Percentiles rank a stretch among this genome's conserved stretches.
Evolutionary conservation across 305 asterid genomes (phyloP).

Genomic region (Solanum aculeatissimum): DNA sequence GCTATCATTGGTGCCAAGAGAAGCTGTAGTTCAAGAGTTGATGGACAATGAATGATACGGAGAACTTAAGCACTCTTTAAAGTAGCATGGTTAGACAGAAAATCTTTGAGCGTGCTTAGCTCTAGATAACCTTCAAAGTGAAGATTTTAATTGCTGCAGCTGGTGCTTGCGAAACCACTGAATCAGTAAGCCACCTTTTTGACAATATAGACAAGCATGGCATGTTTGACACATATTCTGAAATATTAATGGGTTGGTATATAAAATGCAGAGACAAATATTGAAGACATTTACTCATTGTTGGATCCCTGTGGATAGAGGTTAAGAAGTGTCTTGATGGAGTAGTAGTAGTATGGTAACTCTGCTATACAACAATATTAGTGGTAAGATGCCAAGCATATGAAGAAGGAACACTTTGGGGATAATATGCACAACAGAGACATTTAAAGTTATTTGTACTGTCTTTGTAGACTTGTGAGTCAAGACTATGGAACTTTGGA

Average conservation of each 20-base stretch:
- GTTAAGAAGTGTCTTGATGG: neutral
- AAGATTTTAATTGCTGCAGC: neutral
- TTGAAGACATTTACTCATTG: neutral
- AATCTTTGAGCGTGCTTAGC: neutral
- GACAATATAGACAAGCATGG: neutral
- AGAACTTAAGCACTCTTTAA: neutral
- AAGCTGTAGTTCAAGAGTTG: neutral
- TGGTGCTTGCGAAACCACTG: neutral
- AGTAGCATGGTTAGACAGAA: neutral
- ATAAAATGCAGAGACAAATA: neutral
- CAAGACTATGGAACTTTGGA: neutral
- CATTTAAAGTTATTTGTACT: neutral
- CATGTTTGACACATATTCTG: neutral
- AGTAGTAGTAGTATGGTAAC: neutral
- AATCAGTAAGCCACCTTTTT: neutral
- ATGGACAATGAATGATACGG: neutral
- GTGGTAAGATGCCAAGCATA: neutral
- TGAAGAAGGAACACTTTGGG: neutral
- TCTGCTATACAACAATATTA: neutral
- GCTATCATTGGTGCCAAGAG: neutral
- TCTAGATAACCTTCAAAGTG: neutral
- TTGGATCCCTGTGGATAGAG: neutral
- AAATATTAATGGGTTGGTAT: neutral
- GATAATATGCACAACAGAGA: neutral
- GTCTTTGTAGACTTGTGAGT: neutral